These are phyloP conservation scores for Candida bentonensis DNA, from an alignment of 805 yeast genomes.

Conservation along the genomic window DNA sequence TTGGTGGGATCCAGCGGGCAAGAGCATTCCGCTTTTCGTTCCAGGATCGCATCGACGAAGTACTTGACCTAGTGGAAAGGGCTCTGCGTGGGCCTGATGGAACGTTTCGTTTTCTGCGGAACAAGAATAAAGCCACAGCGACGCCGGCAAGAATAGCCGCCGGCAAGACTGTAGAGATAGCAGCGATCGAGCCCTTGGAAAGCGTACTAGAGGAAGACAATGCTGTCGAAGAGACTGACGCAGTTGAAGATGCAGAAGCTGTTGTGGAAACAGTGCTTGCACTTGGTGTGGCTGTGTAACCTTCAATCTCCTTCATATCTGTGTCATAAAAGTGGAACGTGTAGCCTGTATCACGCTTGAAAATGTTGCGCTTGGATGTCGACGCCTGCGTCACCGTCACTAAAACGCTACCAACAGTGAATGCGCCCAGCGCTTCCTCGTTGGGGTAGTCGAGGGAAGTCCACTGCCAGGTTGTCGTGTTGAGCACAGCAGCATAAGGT, in stretches of 20 bases:
- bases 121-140: slow-evolving; percentile 19
- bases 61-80: slow-evolving; percentile 5
- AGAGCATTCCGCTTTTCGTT: neutral
- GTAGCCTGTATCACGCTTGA: slow-evolving; percentile 5
- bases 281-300: neutral
- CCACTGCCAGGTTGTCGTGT: slow-evolving; percentile 33
- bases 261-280: slow-evolving; percentile 9
- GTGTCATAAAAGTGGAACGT: slow-evolving; percentile 8
- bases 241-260: slow-evolving; percentile 9
- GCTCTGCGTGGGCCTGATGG: slow-evolving; percentile 8
- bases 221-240: slow-evolving; percentile 7
- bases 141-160: slow-evolving; percentile 24
- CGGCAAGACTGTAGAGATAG: slow-evolving; percentile 33
- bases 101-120: slow-evolving; percentile 13
- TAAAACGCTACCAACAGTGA: slow-evolving; percentile 36
- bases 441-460: slow-evolving; percentile 16
- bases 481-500: slow-evolving; percentile 31
- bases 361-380: slow-evolving; percentile 2
- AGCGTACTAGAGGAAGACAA: slow-evolving; percentile 14
- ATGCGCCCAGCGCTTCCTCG: slow-evolving; percentile 31
- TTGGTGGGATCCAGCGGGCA: neutral
- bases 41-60: slow-evolving; percentile 4
- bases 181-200: slow-evolving; percentile 27
- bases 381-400: slow-evolving; percentile 24
- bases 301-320: slow-evolving; percentile 4